Percentiles rank a stretch among this genome's conserved stretches.
phyloP scores from a whole-genome alignment of 148 eudicot species.

The Persicaria maculosa region DNA sequence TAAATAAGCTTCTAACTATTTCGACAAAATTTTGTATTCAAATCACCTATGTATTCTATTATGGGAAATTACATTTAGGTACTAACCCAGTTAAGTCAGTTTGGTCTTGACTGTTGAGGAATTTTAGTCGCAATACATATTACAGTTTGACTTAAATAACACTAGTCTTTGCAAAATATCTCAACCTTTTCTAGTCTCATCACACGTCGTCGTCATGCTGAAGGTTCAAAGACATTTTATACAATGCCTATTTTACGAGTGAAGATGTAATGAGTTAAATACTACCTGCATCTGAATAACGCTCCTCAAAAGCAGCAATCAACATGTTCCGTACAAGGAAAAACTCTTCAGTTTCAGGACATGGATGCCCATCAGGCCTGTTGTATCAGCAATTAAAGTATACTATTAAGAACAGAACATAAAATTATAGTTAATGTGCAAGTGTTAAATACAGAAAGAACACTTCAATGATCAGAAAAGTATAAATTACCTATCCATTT shows the following conservation, averaged over 20 bases:
- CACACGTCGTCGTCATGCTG: too few relatives aligned
- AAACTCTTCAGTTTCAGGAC: slow-evolving; percentile 76
- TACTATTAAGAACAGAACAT: neutral
- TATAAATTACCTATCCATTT: slow-evolving; percentile 59
- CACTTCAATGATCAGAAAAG: neutral
- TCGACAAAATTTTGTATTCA: neutral
- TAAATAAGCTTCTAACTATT: neutral
- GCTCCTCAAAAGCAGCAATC: slow-evolving; percentile 79
- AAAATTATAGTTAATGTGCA: neutral
- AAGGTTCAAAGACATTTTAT: neutral
- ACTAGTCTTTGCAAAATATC: too few relatives aligned
- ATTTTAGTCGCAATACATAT: too few relatives aligned
- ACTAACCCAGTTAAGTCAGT: too few relatives aligned
- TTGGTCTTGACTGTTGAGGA: too few relatives aligned
- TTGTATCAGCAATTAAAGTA: neutral
- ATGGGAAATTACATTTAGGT: neutral
- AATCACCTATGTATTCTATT: neutral
- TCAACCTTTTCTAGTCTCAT: too few relatives aligned
- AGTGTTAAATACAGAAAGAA: neutral
- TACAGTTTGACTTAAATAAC: too few relatives aligned
- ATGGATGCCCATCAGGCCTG: slow-evolving; percentile 77
- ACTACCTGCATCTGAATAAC: slow-evolving; percentile 86
- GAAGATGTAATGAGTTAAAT: neutral
- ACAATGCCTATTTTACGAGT: neutral
- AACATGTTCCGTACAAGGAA: slow-evolving; percentile 73